Evolutionary conservation across 225 moss, liverwort and hornwort species (phyloP).

Genomic region (Pseudoscleropodium purum): DNA sequence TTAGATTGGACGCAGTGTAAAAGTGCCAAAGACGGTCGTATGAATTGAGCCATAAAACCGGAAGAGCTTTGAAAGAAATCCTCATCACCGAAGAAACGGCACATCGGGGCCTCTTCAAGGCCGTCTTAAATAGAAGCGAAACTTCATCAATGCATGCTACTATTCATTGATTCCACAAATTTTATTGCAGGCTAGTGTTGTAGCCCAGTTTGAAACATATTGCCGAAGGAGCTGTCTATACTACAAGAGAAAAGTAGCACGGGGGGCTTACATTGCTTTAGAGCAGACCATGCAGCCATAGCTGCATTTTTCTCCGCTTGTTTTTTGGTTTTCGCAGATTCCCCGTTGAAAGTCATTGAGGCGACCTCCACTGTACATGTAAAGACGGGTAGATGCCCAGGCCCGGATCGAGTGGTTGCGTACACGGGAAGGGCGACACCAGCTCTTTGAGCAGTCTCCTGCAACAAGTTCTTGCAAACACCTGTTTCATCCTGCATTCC

Average conservation of each 20-base stretch:
- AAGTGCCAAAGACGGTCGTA: background rate
- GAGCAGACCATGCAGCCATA: constrained; percentile 95
- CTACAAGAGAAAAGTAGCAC: background rate
- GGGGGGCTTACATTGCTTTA: constrained; percentile 65
- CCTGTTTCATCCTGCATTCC: constrained; percentile 93
- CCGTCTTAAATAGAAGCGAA: background rate
- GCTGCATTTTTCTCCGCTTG: constrained; percentile 99
- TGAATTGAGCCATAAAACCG: background rate
- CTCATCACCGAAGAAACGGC: background rate
- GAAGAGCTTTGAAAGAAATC: background rate
- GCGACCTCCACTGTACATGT: constrained; percentile 94
- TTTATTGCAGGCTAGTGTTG: background rate
- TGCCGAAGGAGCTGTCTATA: background rate
- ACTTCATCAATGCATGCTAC: no score
- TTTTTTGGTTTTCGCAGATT: constrained; percentile 94
- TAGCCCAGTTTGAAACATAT: background rate
- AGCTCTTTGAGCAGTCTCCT: constrained; percentile 98
- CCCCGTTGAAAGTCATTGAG: constrained; percentile 77
- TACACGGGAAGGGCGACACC: constrained; percentile 89
- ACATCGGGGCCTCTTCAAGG: background rate
- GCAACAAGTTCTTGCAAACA: constrained; percentile 94
- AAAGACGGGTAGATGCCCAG: constrained; percentile 97
- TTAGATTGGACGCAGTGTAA: background rate
- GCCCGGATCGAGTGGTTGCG: constrained; percentile 88
- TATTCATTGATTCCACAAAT: background rate